Base-by-base conservation (phyloP, 2,329 filamentous ascomycete genomes). In the Botryotinia calthae region DNA sequence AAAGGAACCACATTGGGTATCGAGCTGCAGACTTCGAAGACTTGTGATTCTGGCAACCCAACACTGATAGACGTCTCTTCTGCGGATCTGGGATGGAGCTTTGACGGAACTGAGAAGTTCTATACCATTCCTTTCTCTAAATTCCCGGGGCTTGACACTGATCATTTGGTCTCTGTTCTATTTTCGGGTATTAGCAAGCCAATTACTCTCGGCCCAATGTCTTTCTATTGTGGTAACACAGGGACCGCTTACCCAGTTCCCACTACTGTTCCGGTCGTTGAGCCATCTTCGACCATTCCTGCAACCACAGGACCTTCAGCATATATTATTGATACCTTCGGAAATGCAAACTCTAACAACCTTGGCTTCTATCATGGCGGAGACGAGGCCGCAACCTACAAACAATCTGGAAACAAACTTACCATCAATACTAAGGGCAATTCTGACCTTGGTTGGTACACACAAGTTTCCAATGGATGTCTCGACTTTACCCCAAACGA, bases 341-440 rank as follows among this genome's bases (percentile, higher is more conserved):
- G 81, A 51, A 84, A 84, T 75, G 72, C 81, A 4, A 81, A 84
- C 74, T 84, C 81, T 40, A 92, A 93, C 77, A 85, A 87, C 28
- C 84, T 92, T 3, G 87, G 86, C 4, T 86, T 88, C 80, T 92
- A 89, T 86, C 90, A 92, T 79, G 90, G 90, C 16, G 84, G 84
- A n/a, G 89, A 90, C 64, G 89, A 91, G 73, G 84, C 85, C 25
- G 85, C 90, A 78, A 83, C 81, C 8, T 80, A 87, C 37, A 85
- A 84, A 20, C 87, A 87, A 76, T 83, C 83, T n/a, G 80, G 81
- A 69, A 85, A 85, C 74, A 84, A 83, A 74, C 82, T 91, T 74
- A 87, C 84, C 12, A 84, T 91, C 74, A 85, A 84, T 74, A 88
- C 88, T 18, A 84, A 84, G 22, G 78, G 78, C 42, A 87, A 91